Conservation (phyloP, 2,329 filamentous ascomycete genomes). For the Trichoderma pleuroti region DNA sequence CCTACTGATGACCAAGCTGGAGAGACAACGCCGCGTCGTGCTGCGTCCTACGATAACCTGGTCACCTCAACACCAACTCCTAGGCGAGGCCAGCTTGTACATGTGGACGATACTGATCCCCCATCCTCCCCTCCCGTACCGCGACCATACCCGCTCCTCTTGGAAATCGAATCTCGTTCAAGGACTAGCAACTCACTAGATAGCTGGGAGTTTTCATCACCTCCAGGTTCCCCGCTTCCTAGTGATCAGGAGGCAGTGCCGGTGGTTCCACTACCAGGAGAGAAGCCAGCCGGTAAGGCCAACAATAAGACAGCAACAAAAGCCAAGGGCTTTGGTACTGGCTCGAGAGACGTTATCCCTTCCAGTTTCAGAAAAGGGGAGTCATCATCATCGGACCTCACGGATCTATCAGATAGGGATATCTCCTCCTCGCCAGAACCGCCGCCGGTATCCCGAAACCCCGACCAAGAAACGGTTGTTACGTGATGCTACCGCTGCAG, state of each 20-base stretch:
- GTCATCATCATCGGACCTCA: conserved; percentile 3
- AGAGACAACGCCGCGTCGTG: conserved; percentile 45
- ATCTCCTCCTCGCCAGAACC: background rate
- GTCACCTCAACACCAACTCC: conserved; percentile 60
- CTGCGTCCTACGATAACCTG: conserved; percentile 46
- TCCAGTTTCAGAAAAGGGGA: conserved; percentile 26
- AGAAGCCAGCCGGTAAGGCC: conserved; percentile 18
- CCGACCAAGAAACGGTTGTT: conserved; percentile 22
- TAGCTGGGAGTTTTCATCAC: conserved; percentile 56
- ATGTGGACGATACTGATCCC: conserved; percentile 49
- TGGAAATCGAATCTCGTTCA: conserved; percentile 51
- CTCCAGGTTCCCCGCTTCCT: conserved; percentile 48
- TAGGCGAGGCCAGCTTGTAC: conserved; percentile 50
- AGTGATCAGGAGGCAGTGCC: conserved; percentile 28
- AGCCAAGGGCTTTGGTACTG: background rate
- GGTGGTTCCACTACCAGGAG: conserved; percentile 20
- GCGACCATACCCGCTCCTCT: conserved; percentile 49
- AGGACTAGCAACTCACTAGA: conserved; percentile 33
- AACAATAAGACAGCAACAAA: conserved; percentile 20
- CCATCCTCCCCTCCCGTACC: conserved; percentile 58
- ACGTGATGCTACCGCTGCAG: conserved; percentile 16
- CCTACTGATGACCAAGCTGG: conserved; percentile 27
- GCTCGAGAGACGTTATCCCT: conserved; percentile 27
- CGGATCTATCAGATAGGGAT: conserved; percentile 11
- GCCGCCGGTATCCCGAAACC: conserved; percentile 17